phyloP scores from a whole-genome alignment of 495 filamentous ascomycete species.

The Penicillium bovifimosum region DNA sequence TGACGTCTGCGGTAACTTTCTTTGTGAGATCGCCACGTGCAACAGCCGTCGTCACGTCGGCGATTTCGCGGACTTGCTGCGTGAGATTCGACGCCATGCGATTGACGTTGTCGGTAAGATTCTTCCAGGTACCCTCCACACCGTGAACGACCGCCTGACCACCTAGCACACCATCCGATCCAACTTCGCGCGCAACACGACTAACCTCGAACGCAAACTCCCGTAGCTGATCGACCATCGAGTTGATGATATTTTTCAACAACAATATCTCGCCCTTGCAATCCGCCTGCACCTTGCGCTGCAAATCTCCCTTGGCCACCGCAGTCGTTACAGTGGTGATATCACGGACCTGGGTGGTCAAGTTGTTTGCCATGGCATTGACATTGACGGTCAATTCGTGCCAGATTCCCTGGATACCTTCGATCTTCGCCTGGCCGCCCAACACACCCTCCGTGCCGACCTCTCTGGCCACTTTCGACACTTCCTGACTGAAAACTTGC shows the following conservation, averaged over 20 bases:
- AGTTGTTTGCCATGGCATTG: constrained; percentile 85
- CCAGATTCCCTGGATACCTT: constrained; percentile 88
- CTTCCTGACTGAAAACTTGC: constrained; percentile 86
- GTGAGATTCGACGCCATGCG: constrained; percentile 79
- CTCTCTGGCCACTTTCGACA: constrained; percentile 82
- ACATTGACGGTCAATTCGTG: constrained; percentile 90
- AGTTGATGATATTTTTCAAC: constrained; percentile 87
- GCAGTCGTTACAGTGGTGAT: constrained; percentile 91
- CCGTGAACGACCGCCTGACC: constrained; percentile 91
- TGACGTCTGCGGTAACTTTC: constrained; percentile 85
- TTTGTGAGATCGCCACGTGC: constrained; percentile 85
- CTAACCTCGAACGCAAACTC: constrained; percentile 91
- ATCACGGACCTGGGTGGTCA: constrained; percentile 87
- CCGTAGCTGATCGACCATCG: constrained; percentile 88
- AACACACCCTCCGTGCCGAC: constrained; percentile 88
- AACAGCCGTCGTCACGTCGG: constrained; percentile 87
- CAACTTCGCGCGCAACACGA: constrained; percentile 84
- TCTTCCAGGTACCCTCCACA: constrained; percentile 91
- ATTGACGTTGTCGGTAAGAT: constrained; percentile 91
- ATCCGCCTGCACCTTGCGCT: constrained; percentile 82
- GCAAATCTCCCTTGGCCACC: constrained; percentile 83
- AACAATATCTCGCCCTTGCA: constrained; percentile 87
- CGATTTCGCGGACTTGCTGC: constrained; percentile 85
- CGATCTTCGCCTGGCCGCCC: constrained; percentile 82
- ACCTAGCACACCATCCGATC: constrained; percentile 81